These are phyloP conservation scores for Diaporthe sp. DNA, from an alignment of 2,329 filamentous ascomycete genomes.

Conservation along the genomic window DNA sequence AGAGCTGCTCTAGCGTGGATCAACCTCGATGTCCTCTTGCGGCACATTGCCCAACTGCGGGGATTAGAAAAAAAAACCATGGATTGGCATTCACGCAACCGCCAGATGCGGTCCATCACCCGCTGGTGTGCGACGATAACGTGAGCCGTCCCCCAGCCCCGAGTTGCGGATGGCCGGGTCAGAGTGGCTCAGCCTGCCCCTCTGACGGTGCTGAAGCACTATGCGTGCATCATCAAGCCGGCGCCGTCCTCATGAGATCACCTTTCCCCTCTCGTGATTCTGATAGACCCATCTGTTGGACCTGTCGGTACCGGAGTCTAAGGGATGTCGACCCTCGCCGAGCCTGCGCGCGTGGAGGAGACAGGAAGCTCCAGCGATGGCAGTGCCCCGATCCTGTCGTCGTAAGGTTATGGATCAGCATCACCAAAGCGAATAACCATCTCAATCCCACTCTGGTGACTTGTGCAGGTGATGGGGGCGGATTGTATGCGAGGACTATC, in stretches of 20 bases:
- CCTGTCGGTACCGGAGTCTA: neutral
- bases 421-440: neutral
- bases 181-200: constrained; percentile 25
- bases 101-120: neutral
- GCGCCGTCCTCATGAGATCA: neutral
- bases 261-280: constrained; percentile 4
- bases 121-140: constrained; percentile 12
- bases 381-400: neutral
- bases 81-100: constrained; percentile 2
- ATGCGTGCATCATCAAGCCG: constrained; percentile 17
- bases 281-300: neutral
- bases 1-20: neutral
- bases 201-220: constrained; percentile 30
- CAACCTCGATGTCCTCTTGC: neutral
- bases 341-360: neutral
- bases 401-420: constrained; percentile 2
- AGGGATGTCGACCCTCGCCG: neutral
- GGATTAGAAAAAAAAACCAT: neutral
- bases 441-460: neutral
- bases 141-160: constrained; percentile 17
- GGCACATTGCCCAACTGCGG: neutral
- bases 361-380: neutral
- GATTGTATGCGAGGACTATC: neutral
- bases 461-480: neutral
- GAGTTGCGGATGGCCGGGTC: constrained; percentile 22